These are phyloP conservation scores for Epichloe gansuensis DNA, from an alignment of 2,329 filamentous ascomycete species.

Conservation along the genomic window DNA sequence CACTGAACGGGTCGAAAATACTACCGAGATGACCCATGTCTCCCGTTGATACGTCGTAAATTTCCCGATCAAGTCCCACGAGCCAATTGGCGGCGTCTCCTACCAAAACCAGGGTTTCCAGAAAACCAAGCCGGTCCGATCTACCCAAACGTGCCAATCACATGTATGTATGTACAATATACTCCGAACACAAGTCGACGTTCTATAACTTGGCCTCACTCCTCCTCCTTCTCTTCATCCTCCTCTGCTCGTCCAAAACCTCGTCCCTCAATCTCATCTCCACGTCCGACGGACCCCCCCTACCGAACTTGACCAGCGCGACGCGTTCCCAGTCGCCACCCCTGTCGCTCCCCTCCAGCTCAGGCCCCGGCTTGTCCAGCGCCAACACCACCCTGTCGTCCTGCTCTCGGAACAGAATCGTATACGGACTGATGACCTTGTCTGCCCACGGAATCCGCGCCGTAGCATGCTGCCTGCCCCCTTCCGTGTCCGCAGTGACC, in stretches of 20 bases:
- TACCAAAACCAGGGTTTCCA: too few species aligned
- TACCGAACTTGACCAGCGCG: constrained; percentile 40
- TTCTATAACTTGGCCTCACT: background rate
- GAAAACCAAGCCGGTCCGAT: background rate
- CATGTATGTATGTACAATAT: background rate
- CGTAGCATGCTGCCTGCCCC: constrained; percentile 27
- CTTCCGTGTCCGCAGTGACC: constrained; percentile 29
- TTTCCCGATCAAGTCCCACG: background rate
- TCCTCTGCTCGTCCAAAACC: constrained; percentile 33
- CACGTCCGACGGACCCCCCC: constrained; percentile 37
- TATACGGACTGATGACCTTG: constrained; percentile 47
- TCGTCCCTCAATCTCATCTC: constrained; percentile 40
- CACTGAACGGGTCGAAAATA: too few species aligned
- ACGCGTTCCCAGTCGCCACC: constrained; percentile 48
- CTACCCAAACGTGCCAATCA: background rate
- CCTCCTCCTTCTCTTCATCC: constrained; percentile 9
- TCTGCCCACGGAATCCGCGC: constrained; percentile 41
- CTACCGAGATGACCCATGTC: too few species aligned
- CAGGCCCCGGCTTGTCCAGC: constrained; percentile 44
- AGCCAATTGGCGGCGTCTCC: background rate
- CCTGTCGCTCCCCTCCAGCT: constrained; percentile 33
- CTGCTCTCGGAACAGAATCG: constrained; percentile 29
- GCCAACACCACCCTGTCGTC: constrained; percentile 39
- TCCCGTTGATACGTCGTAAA: background rate
- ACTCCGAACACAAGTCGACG: background rate